A percentile compares a stretch with the other conserved stretches of the same genome.
Evolutionary conservation across 2,329 filamentous ascomycete species (phyloP).

Genomic region (Clarireedia monteithiana): DNA sequence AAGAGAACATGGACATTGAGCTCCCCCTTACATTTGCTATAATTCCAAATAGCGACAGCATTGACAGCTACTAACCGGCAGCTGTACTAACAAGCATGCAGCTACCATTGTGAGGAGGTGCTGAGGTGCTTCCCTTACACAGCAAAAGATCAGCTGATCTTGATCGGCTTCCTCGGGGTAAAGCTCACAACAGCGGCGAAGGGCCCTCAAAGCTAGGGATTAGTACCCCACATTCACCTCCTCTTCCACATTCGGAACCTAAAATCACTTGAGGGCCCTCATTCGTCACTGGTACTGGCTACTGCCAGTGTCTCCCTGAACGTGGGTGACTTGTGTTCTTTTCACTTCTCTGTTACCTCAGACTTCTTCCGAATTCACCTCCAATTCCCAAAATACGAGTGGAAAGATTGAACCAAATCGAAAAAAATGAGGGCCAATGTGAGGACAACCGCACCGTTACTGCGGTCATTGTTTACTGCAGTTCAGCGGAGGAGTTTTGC

Average conservation of each 20-base stretch:
- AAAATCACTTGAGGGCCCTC: neutral
- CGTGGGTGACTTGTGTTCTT: neutral
- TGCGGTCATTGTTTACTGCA: constrained; percentile 17
- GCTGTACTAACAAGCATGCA: neutral
- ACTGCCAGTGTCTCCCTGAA: neutral
- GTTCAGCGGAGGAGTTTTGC: constrained; percentile 36
- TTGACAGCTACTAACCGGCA: neutral
- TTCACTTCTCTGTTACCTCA: neutral
- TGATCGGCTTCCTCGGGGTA: neutral
- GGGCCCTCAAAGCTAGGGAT: neutral
- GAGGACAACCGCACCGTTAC: constrained; percentile 17
- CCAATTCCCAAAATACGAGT: neutral
- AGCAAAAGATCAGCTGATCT: constrained; percentile 4
- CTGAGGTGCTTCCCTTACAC: neutral
- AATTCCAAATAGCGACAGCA: neutral
- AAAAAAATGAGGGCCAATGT: constrained; percentile 21
- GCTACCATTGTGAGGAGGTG: neutral
- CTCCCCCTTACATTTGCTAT: neutral
- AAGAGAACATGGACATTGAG: neutral
- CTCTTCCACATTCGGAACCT: neutral
- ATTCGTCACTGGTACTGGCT: neutral
- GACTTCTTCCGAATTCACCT: neutral
- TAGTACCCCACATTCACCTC: constrained; percentile 3
- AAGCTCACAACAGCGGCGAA: neutral
- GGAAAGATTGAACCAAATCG: constrained; percentile 1